Evolutionary conservation across 2,329 filamentous ascomycete species (phyloP).

Genomic region (Colletotrichum falcatum): DNA sequence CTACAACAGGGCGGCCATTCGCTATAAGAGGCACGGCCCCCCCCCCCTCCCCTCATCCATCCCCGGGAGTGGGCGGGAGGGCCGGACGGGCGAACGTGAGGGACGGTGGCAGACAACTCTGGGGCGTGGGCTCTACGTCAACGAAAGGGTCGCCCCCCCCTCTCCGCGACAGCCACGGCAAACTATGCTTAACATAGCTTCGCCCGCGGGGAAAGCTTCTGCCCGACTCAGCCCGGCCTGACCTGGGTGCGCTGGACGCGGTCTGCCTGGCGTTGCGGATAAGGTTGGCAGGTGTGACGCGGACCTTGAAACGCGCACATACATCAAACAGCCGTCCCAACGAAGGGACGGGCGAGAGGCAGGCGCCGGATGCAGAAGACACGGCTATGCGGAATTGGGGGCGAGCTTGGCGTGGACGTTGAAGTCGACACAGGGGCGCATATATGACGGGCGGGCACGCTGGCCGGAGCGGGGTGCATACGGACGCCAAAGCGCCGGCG

Average conservation of each 20-base stretch:
- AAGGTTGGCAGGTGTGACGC: conserved; percentile 23
- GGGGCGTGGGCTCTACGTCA: conserved; percentile 15
- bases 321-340: conserved; percentile 40
- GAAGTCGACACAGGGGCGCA: background rate
- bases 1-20: background rate
- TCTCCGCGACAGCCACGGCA: background rate
- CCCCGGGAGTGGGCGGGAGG: background rate
- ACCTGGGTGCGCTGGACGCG: background rate
- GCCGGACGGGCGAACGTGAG: background rate
- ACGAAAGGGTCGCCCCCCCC: background rate
- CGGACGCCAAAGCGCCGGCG: background rate
- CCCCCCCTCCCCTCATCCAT: background rate
- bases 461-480: background rate
- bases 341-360: background rate
- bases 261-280: background rate
- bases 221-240: background rate
- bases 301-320: conserved; percentile 23
- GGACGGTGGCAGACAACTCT: background rate
- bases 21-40: conserved; percentile 26
- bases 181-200: conserved; percentile 17
- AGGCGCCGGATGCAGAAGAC: background rate
- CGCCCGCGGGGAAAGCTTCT: conserved; percentile 4
- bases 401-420: background rate
- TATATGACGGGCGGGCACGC: background rate
- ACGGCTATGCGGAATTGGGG: background rate